A percentile compares a stretch with the other conserved stretches of the same genome.
phyloP scores from a whole-genome alignment of 2,329 filamentous ascomycete genomes.

The Arthrobotrys entomopaga region DNA sequence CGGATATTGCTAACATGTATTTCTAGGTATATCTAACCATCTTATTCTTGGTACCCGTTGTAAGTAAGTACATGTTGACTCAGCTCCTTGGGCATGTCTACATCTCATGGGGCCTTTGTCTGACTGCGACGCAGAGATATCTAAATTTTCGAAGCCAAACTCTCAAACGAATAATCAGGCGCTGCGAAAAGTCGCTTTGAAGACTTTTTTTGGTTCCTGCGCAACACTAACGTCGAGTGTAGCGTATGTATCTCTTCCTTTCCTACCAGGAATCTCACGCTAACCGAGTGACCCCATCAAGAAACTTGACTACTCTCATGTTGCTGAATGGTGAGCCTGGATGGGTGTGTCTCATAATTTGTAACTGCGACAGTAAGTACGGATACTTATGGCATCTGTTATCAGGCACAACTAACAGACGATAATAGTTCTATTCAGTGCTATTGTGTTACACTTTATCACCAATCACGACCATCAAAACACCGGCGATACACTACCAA shows the following conservation, averaged over 20 bases:
- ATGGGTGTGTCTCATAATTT: constrained; percentile 37
- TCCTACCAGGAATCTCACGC: background rate
- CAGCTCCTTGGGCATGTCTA: background rate
- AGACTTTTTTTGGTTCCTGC: constrained; percentile 35
- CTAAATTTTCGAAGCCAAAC: constrained; percentile 2
- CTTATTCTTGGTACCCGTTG: constrained; percentile 70
- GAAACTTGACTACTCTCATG: constrained; percentile 30
- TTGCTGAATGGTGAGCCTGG: constrained; percentile 30
- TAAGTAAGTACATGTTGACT: constrained; percentile 63
- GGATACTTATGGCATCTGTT: background rate
- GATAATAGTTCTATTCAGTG: constrained; percentile 37
- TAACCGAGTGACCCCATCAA: constrained; percentile 7
- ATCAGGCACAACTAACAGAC: background rate
- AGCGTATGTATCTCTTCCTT: constrained; percentile 12
- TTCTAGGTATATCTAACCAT: constrained; percentile 68
- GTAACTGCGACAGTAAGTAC: constrained; percentile 36
- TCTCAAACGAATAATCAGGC: constrained; percentile 10
- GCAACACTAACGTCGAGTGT: constrained; percentile 39
- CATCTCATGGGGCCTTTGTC: background rate
- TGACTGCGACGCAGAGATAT: no score
- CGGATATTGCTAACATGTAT: background rate
- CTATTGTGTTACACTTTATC: constrained; percentile 35
- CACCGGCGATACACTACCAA: background rate
- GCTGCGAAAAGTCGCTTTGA: constrained; percentile 24
- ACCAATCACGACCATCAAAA: constrained; percentile 41